Evolutionary conservation across 495 filamentous ascomycete genomes (phyloP).

Genomic region (Aspergillus taichungensis): DNA sequence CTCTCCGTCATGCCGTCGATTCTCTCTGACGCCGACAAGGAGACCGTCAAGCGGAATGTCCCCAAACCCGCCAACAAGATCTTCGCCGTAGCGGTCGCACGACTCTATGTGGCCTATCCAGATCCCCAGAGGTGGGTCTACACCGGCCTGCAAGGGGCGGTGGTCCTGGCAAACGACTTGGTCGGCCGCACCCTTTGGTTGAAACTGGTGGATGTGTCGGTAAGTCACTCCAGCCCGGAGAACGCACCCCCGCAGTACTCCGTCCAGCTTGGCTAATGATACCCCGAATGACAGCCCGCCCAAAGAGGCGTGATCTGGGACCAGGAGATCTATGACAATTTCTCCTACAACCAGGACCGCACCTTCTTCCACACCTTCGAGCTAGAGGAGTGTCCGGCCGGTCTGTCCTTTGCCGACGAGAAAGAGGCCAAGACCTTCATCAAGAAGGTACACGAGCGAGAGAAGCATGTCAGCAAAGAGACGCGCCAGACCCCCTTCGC

Average conservation of each 20-base stretch:
- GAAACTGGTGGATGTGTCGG: conserved; percentile 93
- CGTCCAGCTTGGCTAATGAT: conserved; percentile 10
- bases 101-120: conserved; percentile 89
- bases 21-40: conserved; percentile 82
- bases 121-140: conserved; percentile 83
- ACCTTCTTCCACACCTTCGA: conserved; percentile 98
- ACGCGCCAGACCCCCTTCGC: conserved; percentile 72
- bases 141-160: conserved; percentile 86
- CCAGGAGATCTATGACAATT: conserved; percentile 92
- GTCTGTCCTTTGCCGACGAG: conserved; percentile 86
- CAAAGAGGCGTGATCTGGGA: conserved; percentile 94
- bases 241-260: background rate
- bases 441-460: conserved; percentile 89
- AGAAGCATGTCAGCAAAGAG: conserved; percentile 85
- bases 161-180: conserved; percentile 87
- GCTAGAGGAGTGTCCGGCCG: conserved; percentile 81
- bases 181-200: conserved; percentile 95
- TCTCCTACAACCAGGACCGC: conserved; percentile 89
- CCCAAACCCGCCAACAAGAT: conserved; percentile 94
- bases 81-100: conserved; percentile 83
- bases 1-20: conserved; percentile 69
- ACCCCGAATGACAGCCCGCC: conserved; percentile 47
- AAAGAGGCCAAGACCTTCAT: conserved; percentile 92
- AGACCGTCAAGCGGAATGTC: conserved; percentile 82
- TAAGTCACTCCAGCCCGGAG: conserved; percentile 35